Evolutionary conservation across 305 asterid genomes (phyloP).

Genomic region (Solanum hybrid): DNA sequence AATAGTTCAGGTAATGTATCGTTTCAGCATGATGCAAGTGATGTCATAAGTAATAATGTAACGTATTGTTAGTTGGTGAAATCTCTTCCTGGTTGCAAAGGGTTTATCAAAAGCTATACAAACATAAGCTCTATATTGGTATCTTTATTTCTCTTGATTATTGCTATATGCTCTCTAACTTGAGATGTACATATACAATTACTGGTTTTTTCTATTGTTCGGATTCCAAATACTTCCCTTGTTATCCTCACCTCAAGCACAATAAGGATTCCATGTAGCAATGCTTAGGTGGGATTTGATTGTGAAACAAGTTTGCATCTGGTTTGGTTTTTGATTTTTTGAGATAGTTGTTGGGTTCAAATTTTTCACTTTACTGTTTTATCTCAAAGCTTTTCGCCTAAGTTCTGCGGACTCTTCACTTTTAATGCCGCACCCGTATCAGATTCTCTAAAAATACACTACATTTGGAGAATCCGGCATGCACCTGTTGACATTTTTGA

Average conservation of each 20-base stretch:
- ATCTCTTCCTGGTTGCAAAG: not conserved
- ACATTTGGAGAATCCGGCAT: too few relatives aligned
- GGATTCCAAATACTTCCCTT: not conserved
- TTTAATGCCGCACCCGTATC: too few relatives aligned
- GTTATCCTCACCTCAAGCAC: not conserved
- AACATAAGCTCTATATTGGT: not conserved
- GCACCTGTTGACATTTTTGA: too few relatives aligned
- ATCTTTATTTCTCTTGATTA: not conserved
- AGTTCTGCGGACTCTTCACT: too few relatives aligned
- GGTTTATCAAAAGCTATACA: not conserved
- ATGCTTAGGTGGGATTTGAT: not conserved
- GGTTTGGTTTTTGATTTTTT: not conserved
- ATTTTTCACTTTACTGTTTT: not conserved
- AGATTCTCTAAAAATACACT: too few relatives aligned
- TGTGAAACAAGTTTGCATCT: not conserved
- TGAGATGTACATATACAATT: not conserved
- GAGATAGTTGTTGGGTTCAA: not conserved
- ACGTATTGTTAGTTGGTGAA: not conserved
- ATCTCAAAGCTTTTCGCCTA: too few relatives aligned
- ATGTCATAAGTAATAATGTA: not conserved
- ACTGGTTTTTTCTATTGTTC: not conserved
- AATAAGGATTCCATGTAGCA: not conserved
- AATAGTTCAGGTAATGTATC: not conserved
- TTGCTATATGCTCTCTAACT: not conserved
- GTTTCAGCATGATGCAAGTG: not conserved